Evolutionary conservation across 305 asterid species (phyloP).

Genomic region (Coffea humblotiana): DNA sequence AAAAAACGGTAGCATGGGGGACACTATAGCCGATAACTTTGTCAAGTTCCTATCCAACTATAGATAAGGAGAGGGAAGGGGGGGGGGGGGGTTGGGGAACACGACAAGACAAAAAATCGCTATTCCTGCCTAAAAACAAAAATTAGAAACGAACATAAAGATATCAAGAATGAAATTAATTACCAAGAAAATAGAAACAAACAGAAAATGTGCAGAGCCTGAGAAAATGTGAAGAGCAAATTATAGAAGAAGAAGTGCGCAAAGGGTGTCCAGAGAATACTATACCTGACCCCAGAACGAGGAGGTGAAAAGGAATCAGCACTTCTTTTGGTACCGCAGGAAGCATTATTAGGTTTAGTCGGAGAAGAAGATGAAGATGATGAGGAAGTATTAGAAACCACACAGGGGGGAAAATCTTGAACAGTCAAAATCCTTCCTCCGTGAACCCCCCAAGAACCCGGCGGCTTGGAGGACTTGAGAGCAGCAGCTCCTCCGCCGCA

Average conservation of each 20-base stretch:
- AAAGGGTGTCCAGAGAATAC: neutral
- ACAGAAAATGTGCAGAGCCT: neutral
- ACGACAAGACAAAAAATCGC: neutral
- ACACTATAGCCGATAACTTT: constrained; percentile 8
- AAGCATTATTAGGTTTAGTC: constrained; percentile 39
- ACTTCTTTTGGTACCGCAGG: constrained; percentile 64
- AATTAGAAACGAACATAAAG: neutral
- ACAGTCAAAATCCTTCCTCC: constrained; percentile 59
- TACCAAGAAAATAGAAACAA: neutral
- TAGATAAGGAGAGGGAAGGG: neutral
- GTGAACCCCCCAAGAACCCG: constrained; percentile 48
- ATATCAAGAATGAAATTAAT: neutral
- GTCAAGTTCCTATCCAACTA: neutral
- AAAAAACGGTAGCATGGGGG: neutral
- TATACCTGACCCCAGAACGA: constrained; percentile 63
- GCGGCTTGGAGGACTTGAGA: constrained; percentile 26
- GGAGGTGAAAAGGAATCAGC: constrained; percentile 81
- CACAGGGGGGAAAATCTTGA: constrained; percentile 43
- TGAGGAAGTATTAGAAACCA: constrained; percentile 47
- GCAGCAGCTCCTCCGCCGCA: constrained; percentile 29
- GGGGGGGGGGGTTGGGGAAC: no score
- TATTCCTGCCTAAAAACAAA: neutral
- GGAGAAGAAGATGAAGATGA: constrained; percentile 57
- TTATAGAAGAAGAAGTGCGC: neutral
- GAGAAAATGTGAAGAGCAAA: constrained; percentile 15